Conservation (phyloP, 75 land plant species). For the Picea glauca region DNA sequence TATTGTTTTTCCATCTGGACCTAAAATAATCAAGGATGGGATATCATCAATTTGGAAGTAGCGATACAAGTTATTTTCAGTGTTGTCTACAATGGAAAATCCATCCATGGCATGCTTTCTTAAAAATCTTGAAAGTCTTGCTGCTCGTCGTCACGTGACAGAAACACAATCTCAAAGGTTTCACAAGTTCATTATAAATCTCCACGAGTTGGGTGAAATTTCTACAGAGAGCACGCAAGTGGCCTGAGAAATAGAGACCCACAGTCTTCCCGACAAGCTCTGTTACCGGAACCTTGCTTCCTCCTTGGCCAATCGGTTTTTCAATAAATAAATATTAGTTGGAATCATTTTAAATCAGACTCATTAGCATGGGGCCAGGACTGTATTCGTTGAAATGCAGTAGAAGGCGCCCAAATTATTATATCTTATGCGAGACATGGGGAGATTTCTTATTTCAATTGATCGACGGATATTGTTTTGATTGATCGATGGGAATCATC, state of each 20-base stretch:
- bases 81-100: conserved; percentile 51
- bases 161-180: conserved; percentile 54
- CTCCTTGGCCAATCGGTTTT: too few relatives aligned
- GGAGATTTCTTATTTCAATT: too few relatives aligned
- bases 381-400: too few relatives aligned
- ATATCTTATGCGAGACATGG: too few relatives aligned
- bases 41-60: conserved; percentile 41
- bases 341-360: too few relatives aligned
- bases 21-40: conserved; percentile 51
- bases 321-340: too few relatives aligned
- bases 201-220: conserved; percentile 38
- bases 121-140: conserved; percentile 25
- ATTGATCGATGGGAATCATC: too few relatives aligned
- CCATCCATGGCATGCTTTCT: conserved; percentile 54
- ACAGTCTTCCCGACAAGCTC: conserved; percentile 63
- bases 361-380: too few relatives aligned
- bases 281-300: conserved; percentile 41
- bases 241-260: conserved; percentile 43
- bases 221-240: conserved; percentile 17
- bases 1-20: conserved; percentile 60
- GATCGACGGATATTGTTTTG: too few relatives aligned
- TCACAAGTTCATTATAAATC: conserved; percentile 42
- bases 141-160: conserved; percentile 38
- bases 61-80: conserved; percentile 20
- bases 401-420: too few relatives aligned